These are phyloP conservation scores for Candida schatavii DNA, from an alignment of 805 yeast genomes.

Conservation along the genomic window DNA sequence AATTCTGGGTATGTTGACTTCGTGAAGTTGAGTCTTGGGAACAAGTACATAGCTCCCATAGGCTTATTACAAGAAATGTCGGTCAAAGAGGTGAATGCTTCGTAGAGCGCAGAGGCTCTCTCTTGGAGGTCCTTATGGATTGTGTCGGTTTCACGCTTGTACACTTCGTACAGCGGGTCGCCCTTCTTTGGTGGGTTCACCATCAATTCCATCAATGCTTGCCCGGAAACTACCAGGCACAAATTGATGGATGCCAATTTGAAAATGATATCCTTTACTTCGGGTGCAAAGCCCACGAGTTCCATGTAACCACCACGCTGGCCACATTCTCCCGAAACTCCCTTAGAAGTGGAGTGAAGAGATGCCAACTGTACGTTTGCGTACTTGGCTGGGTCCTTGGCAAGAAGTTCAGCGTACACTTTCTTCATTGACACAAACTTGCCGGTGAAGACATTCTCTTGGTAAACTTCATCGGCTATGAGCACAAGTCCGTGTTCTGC, in stretches of 20 bases:
- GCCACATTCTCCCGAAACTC: constrained; percentile 98
- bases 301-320: constrained; percentile 99
- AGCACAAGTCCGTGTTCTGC: constrained; percentile 82
- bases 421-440: constrained; percentile 82
- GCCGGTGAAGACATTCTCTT: constrained; percentile 82
- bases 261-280: constrained; percentile 66
- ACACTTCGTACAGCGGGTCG: constrained; percentile 68
- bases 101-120: constrained; percentile 64
- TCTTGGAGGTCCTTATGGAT: constrained; percentile 61
- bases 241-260: constrained; percentile 88
- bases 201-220: constrained; percentile 90
- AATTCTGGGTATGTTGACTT: constrained; percentile 47
- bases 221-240: constrained; percentile 95
- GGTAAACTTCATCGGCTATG: constrained; percentile 98
- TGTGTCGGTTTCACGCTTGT: constrained; percentile 55
- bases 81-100: constrained; percentile 73
- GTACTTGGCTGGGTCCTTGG: constrained; percentile 51
- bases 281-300: constrained; percentile 71
- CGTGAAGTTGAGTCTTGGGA: constrained; percentile 73
- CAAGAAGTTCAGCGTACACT: constrained; percentile 64
- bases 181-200: constrained; percentile 84
- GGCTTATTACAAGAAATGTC: constrained; percentile 87
- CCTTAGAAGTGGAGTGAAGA: constrained; percentile 95
- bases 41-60: constrained; percentile 96
- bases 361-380: constrained; percentile 84